phyloP scores from a whole-genome alignment of 768 basidiomycete species.

The Boletus bicolor region DNA sequence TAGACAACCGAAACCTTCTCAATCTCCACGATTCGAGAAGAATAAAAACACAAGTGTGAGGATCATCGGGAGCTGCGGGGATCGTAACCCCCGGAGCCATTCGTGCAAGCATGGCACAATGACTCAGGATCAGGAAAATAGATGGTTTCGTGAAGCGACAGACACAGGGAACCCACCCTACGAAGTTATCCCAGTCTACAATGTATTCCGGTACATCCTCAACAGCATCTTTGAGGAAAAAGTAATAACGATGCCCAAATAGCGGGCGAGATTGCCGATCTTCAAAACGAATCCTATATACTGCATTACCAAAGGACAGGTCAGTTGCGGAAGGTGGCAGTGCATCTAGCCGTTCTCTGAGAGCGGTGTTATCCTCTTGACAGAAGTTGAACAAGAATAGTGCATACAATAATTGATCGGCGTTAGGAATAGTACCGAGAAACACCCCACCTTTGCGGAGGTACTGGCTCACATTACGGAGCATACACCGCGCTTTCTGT shows the following conservation, averaged over 20 bases:
- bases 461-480: conserved; percentile 81
- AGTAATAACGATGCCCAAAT: conserved; percentile 92
- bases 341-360: conserved; percentile 67
- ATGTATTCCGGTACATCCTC: conserved; percentile 97
- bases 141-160: background rate
- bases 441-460: conserved; percentile 86
- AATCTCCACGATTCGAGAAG: background rate
- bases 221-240: conserved; percentile 92
- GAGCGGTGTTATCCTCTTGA: conserved; percentile 14
- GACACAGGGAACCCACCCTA: conserved; percentile 49
- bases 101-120: background rate
- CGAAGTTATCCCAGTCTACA: conserved; percentile 94
- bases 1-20: background rate
- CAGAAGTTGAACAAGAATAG: conserved; percentile 3
- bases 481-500: conserved; percentile 85
- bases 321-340: conserved; percentile 64
- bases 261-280: conserved; percentile 55
- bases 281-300: conserved; percentile 88
- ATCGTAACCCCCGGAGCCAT: background rate
- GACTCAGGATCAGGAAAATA: background rate
- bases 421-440: conserved; percentile 95
- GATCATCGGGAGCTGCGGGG: background rate
- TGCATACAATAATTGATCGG: conserved; percentile 76
- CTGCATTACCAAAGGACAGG: conserved; percentile 84
- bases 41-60: background rate